phyloP scores from a whole-genome alignment of 495 filamentous ascomycete genomes.

The Hypomontagnella submonticulosa region DNA sequence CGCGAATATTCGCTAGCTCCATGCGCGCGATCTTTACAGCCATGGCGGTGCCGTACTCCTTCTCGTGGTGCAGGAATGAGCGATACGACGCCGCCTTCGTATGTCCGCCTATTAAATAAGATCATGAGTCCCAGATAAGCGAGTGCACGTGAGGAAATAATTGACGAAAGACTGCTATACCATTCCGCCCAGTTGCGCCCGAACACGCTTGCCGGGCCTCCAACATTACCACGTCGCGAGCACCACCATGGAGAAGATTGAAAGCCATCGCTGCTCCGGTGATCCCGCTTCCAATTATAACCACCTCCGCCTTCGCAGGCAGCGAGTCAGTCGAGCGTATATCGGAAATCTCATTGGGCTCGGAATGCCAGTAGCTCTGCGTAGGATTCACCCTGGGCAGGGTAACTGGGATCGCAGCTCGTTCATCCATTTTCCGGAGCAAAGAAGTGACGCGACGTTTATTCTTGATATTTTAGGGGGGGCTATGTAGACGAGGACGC shows the following conservation, averaged over 20 bases:
- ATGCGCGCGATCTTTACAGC: slow-evolving; percentile 67
- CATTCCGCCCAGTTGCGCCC: slow-evolving; percentile 71
- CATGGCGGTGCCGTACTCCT: slow-evolving; percentile 51
- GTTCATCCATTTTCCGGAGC: slow-evolving; percentile 53
- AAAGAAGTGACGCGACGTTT: background rate
- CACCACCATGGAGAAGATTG: slow-evolving; percentile 58
- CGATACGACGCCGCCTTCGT: slow-evolving; percentile 72
- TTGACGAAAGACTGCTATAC: slow-evolving; percentile 38
- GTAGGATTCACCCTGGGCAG: slow-evolving; percentile 70
- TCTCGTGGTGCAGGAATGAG: slow-evolving; percentile 58
- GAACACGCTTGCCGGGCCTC: slow-evolving; percentile 67
- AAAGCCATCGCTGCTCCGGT: slow-evolving; percentile 71
- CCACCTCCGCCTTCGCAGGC: slow-evolving; percentile 61
- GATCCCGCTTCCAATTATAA: slow-evolving; percentile 78
- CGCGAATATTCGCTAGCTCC: slow-evolving; percentile 67
- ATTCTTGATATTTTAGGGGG: background rate
- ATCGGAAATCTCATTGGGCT: slow-evolving; percentile 66
- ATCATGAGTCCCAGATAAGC: background rate
- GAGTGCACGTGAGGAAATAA: background rate
- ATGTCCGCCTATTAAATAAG: slow-evolving; percentile 62
- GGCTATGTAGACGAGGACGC: background rate
- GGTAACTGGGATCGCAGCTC: slow-evolving; percentile 57
- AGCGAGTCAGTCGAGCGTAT: slow-evolving; percentile 60
- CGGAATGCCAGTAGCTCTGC: slow-evolving; percentile 76
- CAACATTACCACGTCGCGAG: slow-evolving; percentile 62